A percentile compares a stretch with the other conserved stretches of the same genome.
Conservation (phyloP, 768 basidiomycete genomes). For the Boletus speciosus region DNA sequence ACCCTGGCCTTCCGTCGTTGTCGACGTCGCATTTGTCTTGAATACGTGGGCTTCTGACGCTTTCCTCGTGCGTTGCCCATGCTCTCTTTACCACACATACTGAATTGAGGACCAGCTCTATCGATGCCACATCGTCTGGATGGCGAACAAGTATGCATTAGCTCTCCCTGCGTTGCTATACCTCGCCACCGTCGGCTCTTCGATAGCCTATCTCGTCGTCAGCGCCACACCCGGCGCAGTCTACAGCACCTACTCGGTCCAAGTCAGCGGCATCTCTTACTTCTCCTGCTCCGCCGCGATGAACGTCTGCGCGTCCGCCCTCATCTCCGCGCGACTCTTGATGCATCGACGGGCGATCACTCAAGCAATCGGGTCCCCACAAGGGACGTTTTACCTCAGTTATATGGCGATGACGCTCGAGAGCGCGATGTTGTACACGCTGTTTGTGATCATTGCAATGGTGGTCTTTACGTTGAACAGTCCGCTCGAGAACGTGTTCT, state of each 20-base stretch:
- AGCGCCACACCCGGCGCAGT: conserved; percentile 10
- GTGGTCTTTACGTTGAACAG: conserved; percentile 17
- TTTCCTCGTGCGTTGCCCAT: conserved; percentile 18
- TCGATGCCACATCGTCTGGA: conserved; percentile 22
- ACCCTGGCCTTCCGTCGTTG: conserved; percentile 15
- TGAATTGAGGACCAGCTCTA: conserved; percentile 13
- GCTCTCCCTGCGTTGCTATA: conserved; percentile 10
- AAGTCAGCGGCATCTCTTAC: conserved; percentile 10
- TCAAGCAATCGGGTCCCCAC: conserved; percentile 4
- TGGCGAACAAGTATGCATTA: not conserved
- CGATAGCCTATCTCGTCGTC: conserved; percentile 18
- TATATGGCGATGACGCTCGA: conserved; percentile 28
- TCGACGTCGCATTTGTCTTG: conserved; percentile 8
- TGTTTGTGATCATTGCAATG: conserved; percentile 9
- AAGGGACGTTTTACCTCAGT: conserved; percentile 18
- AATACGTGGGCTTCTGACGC: conserved; percentile 24
- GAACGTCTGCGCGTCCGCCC: conserved; percentile 13
- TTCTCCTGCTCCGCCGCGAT: conserved; percentile 16
- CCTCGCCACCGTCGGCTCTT: conserved; percentile 13
- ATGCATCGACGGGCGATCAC: conserved; percentile 16
- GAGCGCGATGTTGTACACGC: conserved; percentile 19
- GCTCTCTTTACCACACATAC: not conserved
- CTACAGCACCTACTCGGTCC: conserved; percentile 15
- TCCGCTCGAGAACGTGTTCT: conserved; percentile 23
- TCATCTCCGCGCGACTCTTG: conserved; percentile 17